Conservation (phyloP, 768 basidiomycete genomes). For the Tephrocybe sp. region DNA sequence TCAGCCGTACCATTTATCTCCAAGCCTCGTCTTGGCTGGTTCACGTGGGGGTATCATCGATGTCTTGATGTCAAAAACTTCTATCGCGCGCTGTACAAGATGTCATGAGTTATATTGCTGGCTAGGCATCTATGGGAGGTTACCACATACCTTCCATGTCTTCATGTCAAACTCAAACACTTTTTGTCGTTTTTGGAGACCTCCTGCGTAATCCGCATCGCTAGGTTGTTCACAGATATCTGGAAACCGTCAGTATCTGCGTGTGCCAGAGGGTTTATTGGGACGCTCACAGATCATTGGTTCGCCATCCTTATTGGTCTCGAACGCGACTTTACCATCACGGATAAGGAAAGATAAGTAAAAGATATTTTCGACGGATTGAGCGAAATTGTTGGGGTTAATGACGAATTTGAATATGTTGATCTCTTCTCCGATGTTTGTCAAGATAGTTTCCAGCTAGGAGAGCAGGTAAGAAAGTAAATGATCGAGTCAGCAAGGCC, state of each 20-base stretch:
- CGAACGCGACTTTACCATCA: slow-evolving; percentile 78
- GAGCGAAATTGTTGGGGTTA: slow-evolving; percentile 88
- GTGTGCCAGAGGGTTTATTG: too few species aligned
- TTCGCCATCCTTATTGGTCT: slow-evolving; percentile 65
- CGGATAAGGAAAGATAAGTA: slow-evolving; percentile 92
- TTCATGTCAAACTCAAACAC: slow-evolving; percentile 91
- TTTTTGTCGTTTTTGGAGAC: slow-evolving; percentile 77
- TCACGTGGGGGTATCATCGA: slow-evolving; percentile 76
- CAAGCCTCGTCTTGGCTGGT: slow-evolving; percentile 52
- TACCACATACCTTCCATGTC: slow-evolving; percentile 72
- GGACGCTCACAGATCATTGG: slow-evolving; percentile 77
- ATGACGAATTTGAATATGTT: slow-evolving; percentile 88
- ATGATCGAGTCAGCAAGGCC: neutral
- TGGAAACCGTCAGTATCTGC: slow-evolving; percentile 22
- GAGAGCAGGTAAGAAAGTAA: neutral
- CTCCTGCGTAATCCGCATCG: slow-evolving; percentile 60
- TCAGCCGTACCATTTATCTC: slow-evolving; percentile 75
- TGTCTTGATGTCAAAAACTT: slow-evolving; percentile 78
- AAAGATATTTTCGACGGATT: slow-evolving; percentile 96
- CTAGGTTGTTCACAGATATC: slow-evolving; percentile 65
- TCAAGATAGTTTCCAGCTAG: slow-evolving; percentile 65
- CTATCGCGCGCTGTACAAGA: slow-evolving; percentile 71
- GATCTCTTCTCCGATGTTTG: slow-evolving; percentile 43
- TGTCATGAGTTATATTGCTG: neutral
- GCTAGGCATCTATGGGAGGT: neutral